Percentiles rank a stretch among this genome's conserved stretches.
phyloP scores from a whole-genome alignment of 352 stramenopile species.

The Globisporangium radiosum region DNA sequence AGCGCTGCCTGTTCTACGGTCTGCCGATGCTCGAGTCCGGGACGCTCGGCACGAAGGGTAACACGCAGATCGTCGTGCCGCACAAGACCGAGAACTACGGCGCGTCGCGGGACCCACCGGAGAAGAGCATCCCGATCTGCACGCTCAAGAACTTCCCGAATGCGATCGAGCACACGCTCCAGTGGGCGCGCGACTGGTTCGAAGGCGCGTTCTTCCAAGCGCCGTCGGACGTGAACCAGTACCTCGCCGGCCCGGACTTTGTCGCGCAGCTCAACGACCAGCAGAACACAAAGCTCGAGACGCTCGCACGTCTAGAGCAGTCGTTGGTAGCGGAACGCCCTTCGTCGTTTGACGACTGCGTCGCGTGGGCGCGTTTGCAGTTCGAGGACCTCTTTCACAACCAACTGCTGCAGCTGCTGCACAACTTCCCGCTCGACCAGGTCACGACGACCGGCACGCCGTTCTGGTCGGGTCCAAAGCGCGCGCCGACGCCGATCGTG shows the following conservation, averaged over 20 bases:
- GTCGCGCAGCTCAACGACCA: slow-evolving; percentile 93
- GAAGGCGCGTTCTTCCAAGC: slow-evolving; percentile 98
- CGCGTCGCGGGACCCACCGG: slow-evolving; percentile 95
- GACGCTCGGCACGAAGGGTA: slow-evolving; percentile 98
- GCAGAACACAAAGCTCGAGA: slow-evolving; percentile 96
- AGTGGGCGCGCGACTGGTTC: slow-evolving; percentile 99
- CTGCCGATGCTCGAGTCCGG: slow-evolving; percentile 98
- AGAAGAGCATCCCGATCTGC: slow-evolving; percentile 99
- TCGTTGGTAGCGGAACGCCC: slow-evolving; percentile 92
- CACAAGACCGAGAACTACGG: slow-evolving; percentile 96
- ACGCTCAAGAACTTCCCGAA: slow-evolving; percentile 99
- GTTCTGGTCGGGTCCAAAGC: slow-evolving; percentile 98
- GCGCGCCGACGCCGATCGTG: slow-evolving; percentile 89
- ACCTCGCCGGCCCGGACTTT: slow-evolving; percentile 81
- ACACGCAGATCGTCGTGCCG: slow-evolving; percentile 91
- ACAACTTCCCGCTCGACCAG: slow-evolving; percentile 98
- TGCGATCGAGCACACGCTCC: slow-evolving; percentile 98
- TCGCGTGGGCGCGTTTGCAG: slow-evolving; percentile 95
- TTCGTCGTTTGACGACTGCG: slow-evolving; percentile 94
- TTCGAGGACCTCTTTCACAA: slow-evolving; percentile 99
- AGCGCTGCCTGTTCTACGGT: slow-evolving; percentile 94
- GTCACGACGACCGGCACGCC: slow-evolving; percentile 94
- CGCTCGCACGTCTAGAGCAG: slow-evolving; percentile 87
- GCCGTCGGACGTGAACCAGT: slow-evolving; percentile 95
- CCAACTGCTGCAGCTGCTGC: slow-evolving; percentile 95